A percentile compares a stretch with the other conserved stretches of the same genome.
These are phyloP conservation scores for Ustilago shanxiensis DNA, from an alignment of 1,284 basidiomycete genomes.

Conservation along the genomic window DNA sequence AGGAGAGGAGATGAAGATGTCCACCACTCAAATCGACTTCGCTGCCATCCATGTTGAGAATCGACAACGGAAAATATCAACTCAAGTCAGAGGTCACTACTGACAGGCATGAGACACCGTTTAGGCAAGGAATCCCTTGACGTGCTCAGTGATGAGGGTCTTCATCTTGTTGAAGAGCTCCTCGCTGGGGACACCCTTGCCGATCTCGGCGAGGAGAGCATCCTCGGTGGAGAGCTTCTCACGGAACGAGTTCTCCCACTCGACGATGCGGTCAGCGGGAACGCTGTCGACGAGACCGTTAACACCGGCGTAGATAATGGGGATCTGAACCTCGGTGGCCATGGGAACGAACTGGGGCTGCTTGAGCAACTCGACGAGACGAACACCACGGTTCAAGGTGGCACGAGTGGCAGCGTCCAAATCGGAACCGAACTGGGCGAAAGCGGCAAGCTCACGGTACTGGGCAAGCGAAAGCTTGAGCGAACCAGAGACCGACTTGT, in stretches of 20 bases:
- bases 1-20: too few species aligned
- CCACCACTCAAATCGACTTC: too few species aligned
- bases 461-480: slow-evolving; percentile 99
- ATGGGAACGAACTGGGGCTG: slow-evolving; percentile 87
- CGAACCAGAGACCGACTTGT: slow-evolving; percentile 98
- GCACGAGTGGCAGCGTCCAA: slow-evolving; percentile 92
- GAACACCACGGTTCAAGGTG: slow-evolving; percentile 92
- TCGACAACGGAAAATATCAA: too few species aligned
- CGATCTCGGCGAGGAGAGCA: slow-evolving; percentile 75
- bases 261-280: slow-evolving; percentile 92
- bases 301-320: slow-evolving; percentile 98
- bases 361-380: slow-evolving; percentile 98
- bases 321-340: slow-evolving; percentile 94
- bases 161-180: slow-evolving; percentile 86
- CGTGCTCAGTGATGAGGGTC: slow-evolving; percentile 61
- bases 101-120: background rate
- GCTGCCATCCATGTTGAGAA: too few species aligned
- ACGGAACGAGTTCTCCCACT: slow-evolving; percentile 93
- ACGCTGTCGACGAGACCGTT: slow-evolving; percentile 81
- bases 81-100: background rate
- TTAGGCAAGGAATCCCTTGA: slow-evolving; percentile 65
- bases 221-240: slow-evolving; percentile 74
- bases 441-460: slow-evolving; percentile 99
- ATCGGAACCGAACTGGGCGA: slow-evolving; percentile 99
- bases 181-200: slow-evolving; percentile 83